Base-by-base conservation (phyloP, 129 eudicot species). In the Erigeron canadensis region DNA sequence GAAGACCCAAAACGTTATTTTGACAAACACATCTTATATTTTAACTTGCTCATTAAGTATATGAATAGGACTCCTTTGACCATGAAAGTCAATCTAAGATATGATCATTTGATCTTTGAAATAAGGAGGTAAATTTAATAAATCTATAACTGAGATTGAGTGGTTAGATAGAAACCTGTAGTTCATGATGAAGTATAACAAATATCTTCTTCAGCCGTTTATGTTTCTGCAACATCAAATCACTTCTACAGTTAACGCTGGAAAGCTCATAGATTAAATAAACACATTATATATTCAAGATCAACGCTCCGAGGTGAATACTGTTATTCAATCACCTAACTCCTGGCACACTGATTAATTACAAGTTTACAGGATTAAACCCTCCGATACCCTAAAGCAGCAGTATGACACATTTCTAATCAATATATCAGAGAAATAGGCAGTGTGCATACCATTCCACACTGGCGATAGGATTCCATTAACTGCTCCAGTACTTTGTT, bases 111-210 rank as follows among this genome's bases (percentile, higher is more conserved):
- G 34, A 9, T 38, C 63, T 13, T 65, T 41, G n/a, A 55, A 66
- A 43, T 67, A 18, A 17, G 18, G 67, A 41, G 22, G 66, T 4
- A 53, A 53, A 9, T 22, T n/a, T 22, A 23, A 41, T 43, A 37
- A 37, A 71, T 58, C 44, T 22, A 57, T 9, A 71, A 8, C 7
- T 55, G 22, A 42, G 65, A 58, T 13, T 21, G 22, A 46, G 12
- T 1, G 60, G 23, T 41, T 73, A 11, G 71, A 73, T 65, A 69
- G 40, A 62, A 58, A 95, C 99, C 99, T 83, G 77, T 63, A 95
- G 71, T 80, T 95, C 99, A 63, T 90, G 88, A 81, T 95, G 92
- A 80, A 95, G 96, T 84, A 95, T 91, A 19, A 88, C 65, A 70
- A 90, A 90, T 55, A 95, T 87, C 64, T 88, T 84, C 86, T 88